Percentiles rank a stretch among this genome's conserved stretches.
Evolutionary conservation across 768 basidiomycete genomes (phyloP).

Genomic region (Rhizopogon salebrosus): DNA sequence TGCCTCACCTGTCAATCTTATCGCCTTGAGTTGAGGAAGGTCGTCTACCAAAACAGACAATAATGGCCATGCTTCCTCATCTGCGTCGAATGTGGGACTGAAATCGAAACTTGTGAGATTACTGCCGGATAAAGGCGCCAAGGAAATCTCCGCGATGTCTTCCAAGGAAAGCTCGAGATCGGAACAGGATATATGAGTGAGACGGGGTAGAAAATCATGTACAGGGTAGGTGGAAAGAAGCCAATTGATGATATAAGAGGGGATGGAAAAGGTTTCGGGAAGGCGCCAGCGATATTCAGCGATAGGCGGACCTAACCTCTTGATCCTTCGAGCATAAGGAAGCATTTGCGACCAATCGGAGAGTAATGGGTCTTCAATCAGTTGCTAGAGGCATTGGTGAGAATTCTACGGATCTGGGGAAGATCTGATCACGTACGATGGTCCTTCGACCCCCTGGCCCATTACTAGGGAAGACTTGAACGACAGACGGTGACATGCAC

Average conservation of each 20-base stretch:
- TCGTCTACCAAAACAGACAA: neutral
- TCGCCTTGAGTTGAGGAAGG: neutral
- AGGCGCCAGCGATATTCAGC: neutral
- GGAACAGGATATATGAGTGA: neutral
- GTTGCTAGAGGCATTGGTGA: neutral
- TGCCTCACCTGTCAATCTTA: neutral
- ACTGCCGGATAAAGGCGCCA: neutral
- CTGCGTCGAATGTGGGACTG: neutral
- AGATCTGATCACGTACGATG: neutral
- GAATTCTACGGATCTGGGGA: neutral
- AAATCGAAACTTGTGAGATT: neutral
- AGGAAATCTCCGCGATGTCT: neutral
- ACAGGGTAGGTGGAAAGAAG: neutral
- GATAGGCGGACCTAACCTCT: neutral
- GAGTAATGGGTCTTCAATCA: neutral
- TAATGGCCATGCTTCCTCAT: neutral
- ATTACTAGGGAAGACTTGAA: neutral
- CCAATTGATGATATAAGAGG: neutral
- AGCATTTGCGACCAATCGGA: neutral
- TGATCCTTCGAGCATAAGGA: neutral
- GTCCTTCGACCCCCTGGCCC: too few relatives aligned
- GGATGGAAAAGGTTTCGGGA: neutral
- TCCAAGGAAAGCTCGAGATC: too few relatives aligned
- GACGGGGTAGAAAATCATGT: neutral
- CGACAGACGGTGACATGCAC: neutral